Evolutionary conservation across 2,329 filamentous ascomycete genomes (phyloP), one percentile per base, ranked within the genome.

Genomic region (Colletotrichum trifolii): DNA sequence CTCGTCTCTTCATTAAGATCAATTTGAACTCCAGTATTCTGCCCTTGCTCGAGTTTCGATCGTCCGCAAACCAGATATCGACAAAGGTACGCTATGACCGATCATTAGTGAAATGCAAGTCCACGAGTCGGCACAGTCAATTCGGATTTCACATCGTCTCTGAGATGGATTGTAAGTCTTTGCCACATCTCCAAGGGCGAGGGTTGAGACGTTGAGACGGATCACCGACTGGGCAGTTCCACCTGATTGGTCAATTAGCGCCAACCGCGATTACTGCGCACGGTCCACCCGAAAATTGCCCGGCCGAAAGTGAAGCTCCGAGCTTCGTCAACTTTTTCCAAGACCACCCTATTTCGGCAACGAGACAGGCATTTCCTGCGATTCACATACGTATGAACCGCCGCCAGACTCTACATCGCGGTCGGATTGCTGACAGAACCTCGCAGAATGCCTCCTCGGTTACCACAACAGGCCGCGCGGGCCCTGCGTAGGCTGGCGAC

Each of bases 211-310:
- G 3, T 25, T 25, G 25, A 25, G 25, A 17, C 0, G 17, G 17
- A 17, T 45, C 40, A 25, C 4, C 35, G 9, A 10, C 25, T 42
- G 8, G n/a, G 36, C 8, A 8, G 46, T 15, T 35, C 38, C 11
- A 47, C 4, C n/a, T 45, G 61, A 67, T 67, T 67, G 66, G 66
- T 34, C 63, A 66, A 63, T 59, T 7, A 43, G 6, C 2, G 11
- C 12, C n/a, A 12, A 11, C 42, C 9, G 8, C 9, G 2, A 13
- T 6, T 2, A 11, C 0, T 15, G 8, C 3, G 63, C 66, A 67
- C 66, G 58, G 66, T 46, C 63, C 57, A 66, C 12, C n/a, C 13
- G 63, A 67, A 67, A 67, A 66, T 67, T 66, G 54, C 58, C 58
- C 54, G 52, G 50, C 46, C 40, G 62, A 45, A 15, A 36, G 39